Base-by-base conservation (phyloP, 1,139 yeast genomes). In the Blastobotrys raffinosifermentans region DNA sequence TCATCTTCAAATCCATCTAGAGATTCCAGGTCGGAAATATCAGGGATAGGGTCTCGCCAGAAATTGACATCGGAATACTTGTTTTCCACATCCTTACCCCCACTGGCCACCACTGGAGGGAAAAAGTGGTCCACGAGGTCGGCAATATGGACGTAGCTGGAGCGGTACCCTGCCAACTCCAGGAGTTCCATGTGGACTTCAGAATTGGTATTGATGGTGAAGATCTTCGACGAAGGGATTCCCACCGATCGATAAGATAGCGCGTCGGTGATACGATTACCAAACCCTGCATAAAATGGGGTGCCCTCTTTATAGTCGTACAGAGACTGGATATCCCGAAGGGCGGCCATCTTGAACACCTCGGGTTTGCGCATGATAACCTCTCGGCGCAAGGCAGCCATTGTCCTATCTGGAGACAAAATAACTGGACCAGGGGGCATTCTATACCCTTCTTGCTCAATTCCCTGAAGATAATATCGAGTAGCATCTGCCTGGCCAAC, bases 251-350 rank as follows among this genome's bases (percentile, higher is more conserved):
- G 70, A 60, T 93, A 93, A 41, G 96, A 85, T 39, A 93, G 72
- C 4, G 98, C 98, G 64, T 93, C 99, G 0, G 99, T 93, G 43
- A 93, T 91, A 50, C 95, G 70, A 57, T 93, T 93, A 16, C 99
- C 99, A 59, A 93, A 93, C 0, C 98, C 99, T 4, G 98, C 98
- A 60, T 85, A 89, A 54, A 93, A 93, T 3, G 97, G 96, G 1
- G 89, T 81, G 8, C 41, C 47, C 20, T 49, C 49, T 19, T 53
- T 53, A 9, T 43, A 48, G 30, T 54, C 61, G 47, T 58, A 76
- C 21, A 93, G 66, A 40, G 80, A 73, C 51, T 77, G 76, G 43
- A 93, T 80, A 64, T 93, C 99, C 37, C 81, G 77, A 45, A 93
- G 67, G 62, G 98, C 91, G 0, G 98, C 94, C 93, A 93, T 93